phyloP scores from a whole-genome alignment of 208 protist species.

The Trypanosoma cruzi region DNA sequence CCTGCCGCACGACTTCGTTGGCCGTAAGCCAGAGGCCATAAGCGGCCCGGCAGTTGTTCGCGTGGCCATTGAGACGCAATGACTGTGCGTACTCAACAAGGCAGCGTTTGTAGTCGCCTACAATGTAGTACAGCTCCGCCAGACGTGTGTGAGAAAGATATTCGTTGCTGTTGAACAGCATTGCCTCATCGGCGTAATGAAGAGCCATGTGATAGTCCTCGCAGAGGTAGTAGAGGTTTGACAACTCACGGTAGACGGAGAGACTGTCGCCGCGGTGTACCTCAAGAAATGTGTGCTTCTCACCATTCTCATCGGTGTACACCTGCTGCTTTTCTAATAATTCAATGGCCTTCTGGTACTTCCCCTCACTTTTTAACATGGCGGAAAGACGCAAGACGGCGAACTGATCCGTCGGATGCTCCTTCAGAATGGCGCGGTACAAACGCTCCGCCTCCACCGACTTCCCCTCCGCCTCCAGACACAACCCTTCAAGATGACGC shows the following conservation, averaged over 20 bases:
- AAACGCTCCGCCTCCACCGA: conserved; percentile 52
- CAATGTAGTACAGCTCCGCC: conserved; percentile 75
- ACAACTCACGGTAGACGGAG: conserved; percentile 59
- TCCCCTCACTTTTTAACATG: conserved; percentile 74
- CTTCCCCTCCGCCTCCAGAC: conserved; percentile 73
- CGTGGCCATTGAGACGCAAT: conserved; percentile 62
- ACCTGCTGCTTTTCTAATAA: conserved; percentile 64
- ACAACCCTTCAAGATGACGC: conserved; percentile 71
- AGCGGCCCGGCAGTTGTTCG: conserved; percentile 79
- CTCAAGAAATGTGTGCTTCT: conserved; percentile 65
- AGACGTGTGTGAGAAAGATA: conserved; percentile 70
- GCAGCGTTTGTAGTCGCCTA: conserved; percentile 53
- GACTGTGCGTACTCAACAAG: conserved; percentile 78
- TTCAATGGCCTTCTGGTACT: conserved; percentile 69
- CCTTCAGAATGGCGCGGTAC: conserved; percentile 62
- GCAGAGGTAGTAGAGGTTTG: conserved; percentile 65
- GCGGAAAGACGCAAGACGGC: conserved; percentile 66
- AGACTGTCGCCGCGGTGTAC: conserved; percentile 58
- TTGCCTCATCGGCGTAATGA: conserved; percentile 73
- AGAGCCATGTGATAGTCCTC: conserved; percentile 56
- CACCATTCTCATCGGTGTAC: conserved; percentile 73
- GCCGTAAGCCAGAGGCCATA: conserved; percentile 74
- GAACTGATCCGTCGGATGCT: conserved; percentile 65
- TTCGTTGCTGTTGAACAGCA: conserved; percentile 50
- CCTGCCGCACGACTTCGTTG: conserved; percentile 52